Evolutionary conservation across 129 eudicot genomes (phyloP), one percentile per base, ranked within the genome.

Genomic region (Apium graveolens): DNA sequence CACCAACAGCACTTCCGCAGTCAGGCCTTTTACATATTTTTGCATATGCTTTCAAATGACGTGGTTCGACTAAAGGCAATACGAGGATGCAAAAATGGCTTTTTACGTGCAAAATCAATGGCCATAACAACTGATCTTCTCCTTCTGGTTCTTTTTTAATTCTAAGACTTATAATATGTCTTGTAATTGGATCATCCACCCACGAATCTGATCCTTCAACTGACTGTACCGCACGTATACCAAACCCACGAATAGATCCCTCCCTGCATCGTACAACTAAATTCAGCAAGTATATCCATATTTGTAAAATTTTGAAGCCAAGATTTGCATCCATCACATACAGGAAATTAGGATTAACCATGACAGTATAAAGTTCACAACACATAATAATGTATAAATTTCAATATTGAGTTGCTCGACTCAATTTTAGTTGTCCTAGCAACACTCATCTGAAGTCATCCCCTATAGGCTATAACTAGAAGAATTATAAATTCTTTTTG

Each of bases 141-240:
- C 82, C 96, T 78, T 85, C 83, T 77, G 84, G 90, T 66, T 87
- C 97, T 78, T 81, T 89, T 78, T 83, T 83, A 75, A 89, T 80
- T 86, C 78, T 79, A 34, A 96, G 81, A 43, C 99, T 90, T 45
- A 92, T 83, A 43, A 92, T 85, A 78, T 96, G 97, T 70, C 97
- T 94, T 79, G 89, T 89, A 62, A 96, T 89, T 80, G 99, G 97
- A 84, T 92, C 99, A 90, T 92, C 99, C 73, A 90, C 91, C 99
- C 99, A 96, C 39, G 99, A 96, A 85, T 96, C 99, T 66, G 99
- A 96, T 79, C 97, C 99, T 86, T 92, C 83, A 66, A 87, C 83
- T 74, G 99, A 92, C 81, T 90, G 95, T 77, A 82, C 84, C 65
- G 82, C 83, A 78, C 97, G 95, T 80, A 96, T 81, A 69, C 99